A percentile compares a stretch with the other conserved stretches of the same genome.
These are phyloP conservation scores for Scenedesmus sp. DNA, from an alignment of 163 green algal species.

Conservation along the genomic window DNA sequence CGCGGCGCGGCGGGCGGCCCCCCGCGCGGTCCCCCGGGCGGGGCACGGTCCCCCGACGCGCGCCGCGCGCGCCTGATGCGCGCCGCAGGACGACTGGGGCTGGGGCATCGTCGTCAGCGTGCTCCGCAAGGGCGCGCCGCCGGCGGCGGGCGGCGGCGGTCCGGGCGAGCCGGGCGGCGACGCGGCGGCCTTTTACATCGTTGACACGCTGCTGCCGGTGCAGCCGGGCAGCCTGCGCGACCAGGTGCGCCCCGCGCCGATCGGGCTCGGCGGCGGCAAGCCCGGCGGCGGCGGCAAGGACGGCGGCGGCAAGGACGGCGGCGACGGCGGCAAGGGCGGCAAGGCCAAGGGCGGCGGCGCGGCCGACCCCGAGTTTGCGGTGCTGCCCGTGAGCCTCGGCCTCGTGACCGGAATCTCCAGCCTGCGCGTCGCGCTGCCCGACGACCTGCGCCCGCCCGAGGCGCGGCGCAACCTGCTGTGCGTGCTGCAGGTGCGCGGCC, in stretches of 20 bases:
- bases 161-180: not conserved
- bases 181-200: slow-evolving; percentile 60
- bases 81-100: slow-evolving; percentile 82
- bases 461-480: slow-evolving; percentile 70
- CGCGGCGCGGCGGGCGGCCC: too few species aligned
- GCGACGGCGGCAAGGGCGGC: not conserved
- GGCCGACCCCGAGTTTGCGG: slow-evolving; percentile 11
- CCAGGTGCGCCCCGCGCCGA: not conserved
- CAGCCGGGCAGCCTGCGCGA: slow-evolving; percentile 34
- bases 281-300: not conserved
- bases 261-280: not conserved
- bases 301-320: not conserved
- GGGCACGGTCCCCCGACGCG: too few species aligned
- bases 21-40: too few species aligned
- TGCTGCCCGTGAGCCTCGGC: slow-evolving; percentile 81
- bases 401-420: slow-evolving; percentile 73
- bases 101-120: slow-evolving; percentile 84
- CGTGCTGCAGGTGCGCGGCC: slow-evolving; percentile 48
- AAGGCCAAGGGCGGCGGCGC: slow-evolving; percentile 11
- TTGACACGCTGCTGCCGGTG: slow-evolving; percentile 78
- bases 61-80: not conserved
- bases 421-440: slow-evolving; percentile 81
- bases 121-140: slow-evolving; percentile 29
- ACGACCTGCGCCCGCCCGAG: slow-evolving; percentile 69
- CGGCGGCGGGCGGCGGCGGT: too few species aligned